Evolutionary conservation across 108 stramenopile species (phyloP).

Genomic region (Skeletonema potamos): DNA sequence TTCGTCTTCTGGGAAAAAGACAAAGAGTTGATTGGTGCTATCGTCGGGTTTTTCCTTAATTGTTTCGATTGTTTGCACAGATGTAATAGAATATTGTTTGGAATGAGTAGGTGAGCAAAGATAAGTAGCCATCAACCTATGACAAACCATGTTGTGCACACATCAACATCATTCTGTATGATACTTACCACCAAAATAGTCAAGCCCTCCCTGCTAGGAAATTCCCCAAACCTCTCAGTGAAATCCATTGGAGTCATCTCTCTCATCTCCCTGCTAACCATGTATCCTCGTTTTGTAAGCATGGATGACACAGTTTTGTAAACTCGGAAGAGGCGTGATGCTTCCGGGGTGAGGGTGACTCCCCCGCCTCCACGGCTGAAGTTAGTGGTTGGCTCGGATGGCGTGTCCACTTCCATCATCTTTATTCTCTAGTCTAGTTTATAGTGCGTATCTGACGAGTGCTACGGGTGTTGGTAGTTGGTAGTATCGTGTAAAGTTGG

Average conservation of each 20-base stretch:
- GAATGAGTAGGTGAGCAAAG: neutral
- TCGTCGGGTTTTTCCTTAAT: constrained; percentile 86
- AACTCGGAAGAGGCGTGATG: constrained; percentile 91
- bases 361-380: constrained; percentile 10
- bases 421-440: too few relatives aligned
- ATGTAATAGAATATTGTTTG: neutral
- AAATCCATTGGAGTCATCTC: constrained; percentile 87
- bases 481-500: too few relatives aligned
- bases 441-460: too few relatives aligned
- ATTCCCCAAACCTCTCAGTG: constrained; percentile 78
- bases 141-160: neutral
- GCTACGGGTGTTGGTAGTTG: neutral
- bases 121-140: neutral
- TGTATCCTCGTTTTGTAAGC: constrained; percentile 89
- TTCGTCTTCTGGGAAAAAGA: constrained; percentile 96
- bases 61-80: neutral
- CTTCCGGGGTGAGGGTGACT: constrained; percentile 61
- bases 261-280: constrained; percentile 82
- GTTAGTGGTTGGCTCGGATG: neutral
- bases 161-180: neutral
- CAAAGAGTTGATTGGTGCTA: constrained; percentile 88
- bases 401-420: constrained; percentile 1
- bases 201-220: constrained; percentile 75
- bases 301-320: constrained; percentile 90
- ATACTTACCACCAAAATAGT: constrained; percentile 75